Conservation (phyloP, 73 alveolate genomes). For the Tetrahymena thermophila region DNA sequence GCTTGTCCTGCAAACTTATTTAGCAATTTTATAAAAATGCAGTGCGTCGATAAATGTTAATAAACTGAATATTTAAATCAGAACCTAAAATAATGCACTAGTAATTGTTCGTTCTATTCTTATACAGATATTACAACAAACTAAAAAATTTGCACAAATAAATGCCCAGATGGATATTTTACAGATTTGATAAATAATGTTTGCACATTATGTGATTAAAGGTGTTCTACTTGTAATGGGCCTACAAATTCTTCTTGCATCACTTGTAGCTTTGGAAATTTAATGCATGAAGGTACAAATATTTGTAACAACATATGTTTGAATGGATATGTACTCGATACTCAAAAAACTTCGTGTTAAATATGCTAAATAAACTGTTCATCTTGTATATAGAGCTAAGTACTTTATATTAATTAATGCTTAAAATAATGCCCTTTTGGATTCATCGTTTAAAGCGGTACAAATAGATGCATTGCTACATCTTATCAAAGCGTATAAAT, state of each 20-base stretch:
- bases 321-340: not conserved
- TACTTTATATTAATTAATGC: not conserved
- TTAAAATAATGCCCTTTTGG: not conserved
- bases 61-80: not conserved
- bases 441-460: not conserved
- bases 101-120: not conserved
- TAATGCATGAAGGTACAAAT: not conserved
- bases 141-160: not conserved
- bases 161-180: not conserved
- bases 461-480: not conserved
- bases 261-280: not conserved
- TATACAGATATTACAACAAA: not conserved
- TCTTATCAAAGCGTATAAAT: not conserved
- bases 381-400: not conserved
- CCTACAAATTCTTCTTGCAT: not conserved
- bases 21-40: not conserved
- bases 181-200: not conserved
- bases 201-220: not conserved
- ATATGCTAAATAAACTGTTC: not conserved
- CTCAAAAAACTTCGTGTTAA: not conserved
- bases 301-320: not conserved
- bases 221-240: not conserved
- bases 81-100: not conserved
- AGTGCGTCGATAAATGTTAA: not conserved
- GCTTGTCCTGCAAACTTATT: not conserved